Base-by-base conservation (phyloP, 495 filamentous ascomycete genomes). In the Aspergillus bridgeri region DNA sequence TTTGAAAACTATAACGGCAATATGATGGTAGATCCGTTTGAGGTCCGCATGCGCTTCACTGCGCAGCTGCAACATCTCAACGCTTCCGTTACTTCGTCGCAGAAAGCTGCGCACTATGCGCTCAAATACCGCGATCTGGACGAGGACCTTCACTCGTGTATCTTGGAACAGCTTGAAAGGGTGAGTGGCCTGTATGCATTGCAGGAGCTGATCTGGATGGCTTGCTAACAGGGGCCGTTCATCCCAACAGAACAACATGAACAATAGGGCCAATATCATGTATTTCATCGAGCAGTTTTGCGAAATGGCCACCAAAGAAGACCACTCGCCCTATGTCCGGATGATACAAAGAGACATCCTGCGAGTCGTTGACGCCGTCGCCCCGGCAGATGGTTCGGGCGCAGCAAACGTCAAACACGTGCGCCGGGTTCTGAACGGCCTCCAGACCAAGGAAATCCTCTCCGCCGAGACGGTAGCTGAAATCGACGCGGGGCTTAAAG, bases 211-310 rank as follows among this genome's bases (percentile, higher is more conserved):
- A 38, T 42, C 0, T 21, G 6, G 3, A 43, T 3, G 22, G 18
- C 51, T 3, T 4, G 20, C 9, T 38, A 13, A 38, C 33, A 4
- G 11, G 11, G 33, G 13, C 33, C 9, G 33, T 38, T 38, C 33
- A 11, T 6, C 47, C n/a, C 3, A 23, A 45, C 54, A 93, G 83
- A 95, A 89, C 64, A 90, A 87, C 60, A 95, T 98, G 88, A 99
- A 99, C 75, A 96, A 86, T 48, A 81, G 93, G 46, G 95, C 96
- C 27, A 99, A 99, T 66, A 96, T 99, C 71, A 93, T 99, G 89
- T 98, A 94, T 75, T 98, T 99, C 77, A 86, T 98, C 67, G 93
- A 98, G 69, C 87, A 91, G 59, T 87, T 99, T 54, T 90, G 93
- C 73, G 93, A 97, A 65, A 83, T 91, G 79, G 87, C 90, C 17